Evolutionary conservation across 2,329 filamentous ascomycete species (phyloP).

Genomic region (Phyllosticta citriasiana): DNA sequence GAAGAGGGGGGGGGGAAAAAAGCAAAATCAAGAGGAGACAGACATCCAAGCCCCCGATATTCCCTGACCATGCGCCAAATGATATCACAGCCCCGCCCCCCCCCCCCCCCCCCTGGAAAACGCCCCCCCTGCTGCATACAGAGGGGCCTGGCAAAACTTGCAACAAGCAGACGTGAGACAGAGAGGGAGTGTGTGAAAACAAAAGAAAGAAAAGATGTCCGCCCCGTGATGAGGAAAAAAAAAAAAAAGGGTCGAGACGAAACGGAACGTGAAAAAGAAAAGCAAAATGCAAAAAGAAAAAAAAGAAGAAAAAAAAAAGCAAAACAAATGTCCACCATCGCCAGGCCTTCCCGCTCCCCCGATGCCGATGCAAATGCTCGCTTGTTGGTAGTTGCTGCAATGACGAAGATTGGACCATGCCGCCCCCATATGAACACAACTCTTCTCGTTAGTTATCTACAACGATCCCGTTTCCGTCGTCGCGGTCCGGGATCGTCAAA

Average conservation of each 20-base stretch:
- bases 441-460: neutral
- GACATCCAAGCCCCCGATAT: neutral
- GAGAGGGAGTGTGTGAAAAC: neutral
- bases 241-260: neutral
- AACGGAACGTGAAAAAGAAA: neutral
- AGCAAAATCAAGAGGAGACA: neutral
- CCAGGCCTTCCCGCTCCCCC: slow-evolving; percentile 1
- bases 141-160: neutral
- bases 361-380: slow-evolving; percentile 7
- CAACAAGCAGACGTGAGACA: neutral
- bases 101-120: neutral
- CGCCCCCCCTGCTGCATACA: neutral
- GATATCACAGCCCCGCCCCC: slow-evolving; percentile 8
- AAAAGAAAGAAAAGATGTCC: neutral
- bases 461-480: neutral
- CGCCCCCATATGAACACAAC: neutral
- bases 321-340: neutral
- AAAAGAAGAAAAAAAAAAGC: slow-evolving; percentile 1
- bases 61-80: slow-evolving; percentile 5
- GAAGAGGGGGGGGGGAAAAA: neutral
- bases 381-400: neutral
- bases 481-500: neutral
- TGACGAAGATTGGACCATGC: neutral
- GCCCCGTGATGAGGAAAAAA: neutral
- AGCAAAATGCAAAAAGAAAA: neutral